Evolutionary conservation across 768 basidiomycete species (phyloP).

Genomic region (Russula emetica): DNA sequence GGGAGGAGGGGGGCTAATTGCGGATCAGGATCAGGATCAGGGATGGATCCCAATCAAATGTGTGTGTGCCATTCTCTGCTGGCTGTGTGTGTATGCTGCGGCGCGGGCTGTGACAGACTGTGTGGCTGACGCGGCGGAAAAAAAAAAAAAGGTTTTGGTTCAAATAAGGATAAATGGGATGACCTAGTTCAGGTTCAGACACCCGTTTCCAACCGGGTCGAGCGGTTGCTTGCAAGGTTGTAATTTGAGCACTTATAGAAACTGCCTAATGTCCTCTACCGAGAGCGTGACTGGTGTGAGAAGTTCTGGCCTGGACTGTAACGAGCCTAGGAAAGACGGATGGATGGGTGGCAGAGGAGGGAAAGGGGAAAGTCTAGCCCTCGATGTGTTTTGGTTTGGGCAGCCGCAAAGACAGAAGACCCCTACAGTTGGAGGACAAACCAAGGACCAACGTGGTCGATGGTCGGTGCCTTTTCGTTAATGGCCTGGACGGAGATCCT

Average conservation of each 20-base stretch:
- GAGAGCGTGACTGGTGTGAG: conserved; percentile 7
- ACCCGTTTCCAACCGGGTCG: conserved; percentile 6
- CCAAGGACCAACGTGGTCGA: conserved; percentile 2
- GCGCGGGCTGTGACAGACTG: conserved; percentile 6
- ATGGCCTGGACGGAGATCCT: conserved; percentile 14
- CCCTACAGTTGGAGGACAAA: background rate
- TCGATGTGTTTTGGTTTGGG: background rate
- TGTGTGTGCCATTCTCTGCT: conserved; percentile 8
- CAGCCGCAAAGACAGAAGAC: conserved; percentile 16
- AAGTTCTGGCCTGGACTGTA: conserved; percentile 11
- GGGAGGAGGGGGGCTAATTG: background rate
- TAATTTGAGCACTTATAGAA: background rate
- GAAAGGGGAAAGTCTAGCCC: conserved; percentile 7
- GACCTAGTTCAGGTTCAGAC: background rate
- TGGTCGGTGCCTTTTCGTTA: conserved; percentile 15
- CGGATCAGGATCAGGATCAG: conserved; percentile 11
- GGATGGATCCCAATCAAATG: background rate
- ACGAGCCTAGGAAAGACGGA: conserved; percentile 3
- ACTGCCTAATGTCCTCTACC: conserved; percentile 4
- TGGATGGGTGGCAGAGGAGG: background rate
- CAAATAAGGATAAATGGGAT: conserved; percentile 22
- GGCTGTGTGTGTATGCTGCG: conserved; percentile 5
- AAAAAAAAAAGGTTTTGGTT: background rate
- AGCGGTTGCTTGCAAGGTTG: conserved; percentile 1
- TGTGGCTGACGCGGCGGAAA: conserved; percentile 12